Evolutionary conservation across 495 filamentous ascomycete species (phyloP), one percentile per base, ranked within the genome.

Genomic region (Chlorociboria aeruginascens): DNA sequence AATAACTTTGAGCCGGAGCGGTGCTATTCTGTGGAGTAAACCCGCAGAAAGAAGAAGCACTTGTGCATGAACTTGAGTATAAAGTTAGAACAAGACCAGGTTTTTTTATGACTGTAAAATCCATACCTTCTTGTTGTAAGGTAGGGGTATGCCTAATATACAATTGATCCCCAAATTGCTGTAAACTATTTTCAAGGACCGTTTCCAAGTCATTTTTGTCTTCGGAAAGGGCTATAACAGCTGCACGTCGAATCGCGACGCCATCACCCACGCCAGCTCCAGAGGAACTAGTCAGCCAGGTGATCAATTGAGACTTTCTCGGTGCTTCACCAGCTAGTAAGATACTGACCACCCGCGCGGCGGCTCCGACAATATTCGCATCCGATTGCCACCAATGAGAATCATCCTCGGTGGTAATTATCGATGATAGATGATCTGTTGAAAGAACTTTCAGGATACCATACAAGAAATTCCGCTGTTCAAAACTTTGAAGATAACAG

Each of bases 131-230:
- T 72, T 99, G 92, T 52, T 86, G 81, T 32, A 86, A 59, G 16
- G 83, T 76, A 2, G 88, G 82, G 6, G 82, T 78, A 61, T 95
- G 87, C 49, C 81, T 85, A 55, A 96, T 88, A 57, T 82, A 89
- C 32, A 96, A 68, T 44, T 85, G 79, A 54, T 97, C 89, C 9
- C 82, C 85, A 59, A 95, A 95, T 32, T 84, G 73, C 40, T 66
- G 65, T 25, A 95, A 66, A 43, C 70, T 70, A 57, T 78, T 83
- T 49, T 85, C 76, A 13, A 93, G 57, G 9, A 93, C 58, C 3
- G 56, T 62, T 28, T 72, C 66, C 13, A 88, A 61, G 8, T 68
- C 61, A 3, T 67, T 74, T 50, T 66, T 66, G 33, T 78, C 64
- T n/a, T 71, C 56, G 13, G 74, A 64, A 44, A 85, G 59, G 13